A percentile compares a stretch with the other conserved stretches of the same genome.
Evolutionary conservation across 2,329 filamentous ascomycete species (phyloP).

Genomic region (Gaeumannomyces sp.): DNA sequence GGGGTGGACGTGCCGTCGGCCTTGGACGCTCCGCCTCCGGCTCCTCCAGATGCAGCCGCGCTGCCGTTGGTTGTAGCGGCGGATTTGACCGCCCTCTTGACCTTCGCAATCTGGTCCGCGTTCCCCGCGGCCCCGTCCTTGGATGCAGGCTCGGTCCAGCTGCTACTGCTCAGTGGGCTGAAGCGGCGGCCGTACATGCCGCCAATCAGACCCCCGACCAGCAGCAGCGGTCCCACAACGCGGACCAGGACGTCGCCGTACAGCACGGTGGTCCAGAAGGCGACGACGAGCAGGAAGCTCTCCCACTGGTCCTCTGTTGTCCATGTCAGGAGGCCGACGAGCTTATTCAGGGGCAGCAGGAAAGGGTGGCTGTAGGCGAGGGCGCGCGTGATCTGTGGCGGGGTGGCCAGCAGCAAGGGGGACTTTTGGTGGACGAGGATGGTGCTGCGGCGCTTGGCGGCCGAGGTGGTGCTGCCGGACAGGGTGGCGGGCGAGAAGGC

Average conservation of each 20-base stretch:
- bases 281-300: slow-evolving; percentile 81
- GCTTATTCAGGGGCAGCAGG: slow-evolving; percentile 77
- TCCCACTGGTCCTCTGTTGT: slow-evolving; percentile 92
- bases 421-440: slow-evolving; percentile 97
- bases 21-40: neutral
- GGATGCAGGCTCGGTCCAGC: slow-evolving; percentile 52
- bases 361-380: slow-evolving; percentile 96
- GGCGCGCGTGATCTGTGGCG: slow-evolving; percentile 88
- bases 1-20: neutral
- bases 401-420: slow-evolving; percentile 84
- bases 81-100: slow-evolving; percentile 1
- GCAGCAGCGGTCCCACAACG: slow-evolving; percentile 74
- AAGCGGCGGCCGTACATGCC: slow-evolving; percentile 92
- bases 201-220: slow-evolving; percentile 72
- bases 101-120: slow-evolving; percentile 16
- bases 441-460: slow-evolving; percentile 74
- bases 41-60: slow-evolving; percentile 21
- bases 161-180: slow-evolving; percentile 82
- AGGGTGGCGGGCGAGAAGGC: slow-evolving; percentile 82
- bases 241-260: slow-evolving; percentile 82
- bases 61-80: slow-evolving; percentile 19
- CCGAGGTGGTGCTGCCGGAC: slow-evolving; percentile 49
- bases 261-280: slow-evolving; percentile 79
- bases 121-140: slow-evolving; percentile 22
- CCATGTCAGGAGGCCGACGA: slow-evolving; percentile 86